phyloP scores from a whole-genome alignment of 2,329 filamentous ascomycete genomes.

The Trichoderma koningii region DNA sequence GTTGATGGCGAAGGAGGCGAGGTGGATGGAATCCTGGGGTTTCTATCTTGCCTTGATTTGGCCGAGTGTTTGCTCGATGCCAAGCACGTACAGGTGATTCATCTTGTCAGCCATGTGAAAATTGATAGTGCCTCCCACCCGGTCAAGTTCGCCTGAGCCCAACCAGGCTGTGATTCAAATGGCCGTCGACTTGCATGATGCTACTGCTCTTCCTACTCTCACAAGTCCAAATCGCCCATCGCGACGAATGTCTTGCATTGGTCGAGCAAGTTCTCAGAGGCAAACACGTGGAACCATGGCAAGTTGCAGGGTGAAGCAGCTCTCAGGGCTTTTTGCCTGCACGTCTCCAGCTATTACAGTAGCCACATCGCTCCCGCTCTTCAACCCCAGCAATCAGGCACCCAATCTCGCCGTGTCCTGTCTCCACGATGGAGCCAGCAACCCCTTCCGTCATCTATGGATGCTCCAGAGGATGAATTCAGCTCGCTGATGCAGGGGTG shows the following conservation, averaged over 20 bases:
- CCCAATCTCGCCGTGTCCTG: too few relatives aligned
- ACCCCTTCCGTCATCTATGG: conserved; percentile 9
- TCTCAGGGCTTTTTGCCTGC: background rate
- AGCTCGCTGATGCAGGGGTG: conserved; percentile 15
- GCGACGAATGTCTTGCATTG: background rate
- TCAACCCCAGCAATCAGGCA: too few relatives aligned
- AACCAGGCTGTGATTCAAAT: conserved; percentile 11
- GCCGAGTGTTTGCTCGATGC: background rate
- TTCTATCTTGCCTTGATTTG: background rate
- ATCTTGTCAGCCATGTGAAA: conserved; percentile 4
- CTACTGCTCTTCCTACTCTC: background rate
- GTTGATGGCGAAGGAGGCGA: conserved; percentile 2
- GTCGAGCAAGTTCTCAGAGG: background rate
- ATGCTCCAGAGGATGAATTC: conserved; percentile 2
- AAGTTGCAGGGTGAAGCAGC: background rate
- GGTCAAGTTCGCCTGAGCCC: background rate
- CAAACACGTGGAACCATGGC: conserved; percentile 1
- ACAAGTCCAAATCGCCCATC: too few relatives aligned
- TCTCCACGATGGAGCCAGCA: too few relatives aligned
- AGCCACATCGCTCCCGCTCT: background rate
- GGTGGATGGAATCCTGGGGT: background rate
- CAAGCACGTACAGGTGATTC: background rate
- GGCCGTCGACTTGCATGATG: background rate
- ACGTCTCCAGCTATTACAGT: background rate
- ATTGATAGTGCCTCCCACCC: background rate